These are phyloP conservation scores for Candida sonorensis DNA, from an alignment of 805 yeast genomes.

Conservation along the genomic window DNA sequence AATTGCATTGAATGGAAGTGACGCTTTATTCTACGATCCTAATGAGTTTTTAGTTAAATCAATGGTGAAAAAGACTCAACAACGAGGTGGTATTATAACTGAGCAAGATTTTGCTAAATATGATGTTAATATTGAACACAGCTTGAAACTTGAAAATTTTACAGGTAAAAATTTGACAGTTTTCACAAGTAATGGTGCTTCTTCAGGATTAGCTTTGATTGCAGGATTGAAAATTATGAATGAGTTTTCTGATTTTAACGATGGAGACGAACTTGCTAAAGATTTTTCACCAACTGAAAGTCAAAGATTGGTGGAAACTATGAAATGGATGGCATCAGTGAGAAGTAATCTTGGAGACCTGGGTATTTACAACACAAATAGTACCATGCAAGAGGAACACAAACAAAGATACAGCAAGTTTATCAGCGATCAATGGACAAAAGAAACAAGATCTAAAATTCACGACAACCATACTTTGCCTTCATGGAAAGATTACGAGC, in stretches of 20 bases:
- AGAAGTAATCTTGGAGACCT: conserved; percentile 81
- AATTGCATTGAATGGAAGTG: conserved; percentile 73
- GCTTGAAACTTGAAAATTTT: conserved; percentile 34
- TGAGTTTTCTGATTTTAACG: conserved; percentile 27
- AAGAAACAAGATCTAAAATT: conserved; percentile 41
- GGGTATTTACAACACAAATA: conserved; percentile 20
- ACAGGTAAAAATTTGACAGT: conserved; percentile 26
- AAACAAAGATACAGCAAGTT: conserved; percentile 35
- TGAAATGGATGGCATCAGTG: conserved; percentile 92
- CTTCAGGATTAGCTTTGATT: conserved; percentile 77
- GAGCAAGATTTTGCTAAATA: conserved; percentile 63
- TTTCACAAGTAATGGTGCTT: conserved; percentile 61
- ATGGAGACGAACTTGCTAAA: conserved; percentile 16
- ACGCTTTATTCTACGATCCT: conserved; percentile 78
- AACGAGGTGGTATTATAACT: conserved; percentile 62
- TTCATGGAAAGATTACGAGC: conserved; percentile 69
- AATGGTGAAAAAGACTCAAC: conserved; percentile 42
- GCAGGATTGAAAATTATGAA: conserved; percentile 68
- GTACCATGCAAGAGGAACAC: conserved; percentile 24
- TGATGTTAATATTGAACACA: conserved; percentile 39
- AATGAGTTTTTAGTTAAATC: conserved; percentile 62
- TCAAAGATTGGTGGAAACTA: conserved; percentile 72
- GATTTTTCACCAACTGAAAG: conserved; percentile 44
- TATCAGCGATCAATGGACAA: conserved; percentile 51
- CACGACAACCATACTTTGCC: conserved; percentile 49